A percentile compares a stretch with the other conserved stretches of the same genome.
phyloP scores from a whole-genome alignment of 1,284 basidiomycete genomes.

The Tilletia indica region DNA sequence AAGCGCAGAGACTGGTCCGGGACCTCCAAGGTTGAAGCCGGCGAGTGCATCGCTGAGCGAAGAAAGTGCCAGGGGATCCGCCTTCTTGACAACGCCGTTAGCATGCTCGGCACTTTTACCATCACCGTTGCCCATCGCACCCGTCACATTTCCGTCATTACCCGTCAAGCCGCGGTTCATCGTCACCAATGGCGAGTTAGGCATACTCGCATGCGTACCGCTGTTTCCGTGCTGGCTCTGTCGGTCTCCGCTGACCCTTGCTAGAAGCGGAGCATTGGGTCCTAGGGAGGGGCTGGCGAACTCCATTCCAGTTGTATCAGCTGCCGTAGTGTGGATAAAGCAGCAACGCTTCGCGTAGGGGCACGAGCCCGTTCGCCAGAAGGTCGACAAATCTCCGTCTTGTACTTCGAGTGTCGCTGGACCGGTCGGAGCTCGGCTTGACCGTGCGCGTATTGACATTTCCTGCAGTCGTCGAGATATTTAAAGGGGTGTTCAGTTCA shows the following conservation, averaged over 20 bases:
- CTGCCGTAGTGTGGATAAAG: slow-evolving; percentile 17
- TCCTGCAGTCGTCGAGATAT: slow-evolving; percentile 15
- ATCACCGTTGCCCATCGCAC: background rate
- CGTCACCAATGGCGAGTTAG: slow-evolving; percentile 7
- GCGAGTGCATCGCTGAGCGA: slow-evolving; percentile 14
- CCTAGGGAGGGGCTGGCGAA: background rate
- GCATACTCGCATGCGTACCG: background rate
- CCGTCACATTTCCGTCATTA: background rate
- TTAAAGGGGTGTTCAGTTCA: background rate
- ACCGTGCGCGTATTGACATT: slow-evolving; percentile 65
- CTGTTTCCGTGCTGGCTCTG: slow-evolving; percentile 9
- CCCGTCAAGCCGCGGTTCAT: slow-evolving; percentile 10
- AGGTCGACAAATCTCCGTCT: slow-evolving; percentile 88
- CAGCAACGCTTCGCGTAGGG: slow-evolving; percentile 74
- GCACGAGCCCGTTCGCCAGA: slow-evolving; percentile 85
- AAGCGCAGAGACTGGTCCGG: background rate
- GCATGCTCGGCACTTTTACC: no score
- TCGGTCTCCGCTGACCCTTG: slow-evolving; percentile 8
- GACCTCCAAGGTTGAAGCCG: slow-evolving; percentile 6
- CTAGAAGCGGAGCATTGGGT: slow-evolving; percentile 6
- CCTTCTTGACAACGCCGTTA: background rate
- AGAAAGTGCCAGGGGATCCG: slow-evolving; percentile 2
- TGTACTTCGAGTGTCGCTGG: slow-evolving; percentile 83
- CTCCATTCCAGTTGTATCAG: background rate
- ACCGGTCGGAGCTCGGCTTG: slow-evolving; percentile 79